Base-by-base conservation (phyloP, 208 protist species). In the Leishmania tarentolae region DNA sequence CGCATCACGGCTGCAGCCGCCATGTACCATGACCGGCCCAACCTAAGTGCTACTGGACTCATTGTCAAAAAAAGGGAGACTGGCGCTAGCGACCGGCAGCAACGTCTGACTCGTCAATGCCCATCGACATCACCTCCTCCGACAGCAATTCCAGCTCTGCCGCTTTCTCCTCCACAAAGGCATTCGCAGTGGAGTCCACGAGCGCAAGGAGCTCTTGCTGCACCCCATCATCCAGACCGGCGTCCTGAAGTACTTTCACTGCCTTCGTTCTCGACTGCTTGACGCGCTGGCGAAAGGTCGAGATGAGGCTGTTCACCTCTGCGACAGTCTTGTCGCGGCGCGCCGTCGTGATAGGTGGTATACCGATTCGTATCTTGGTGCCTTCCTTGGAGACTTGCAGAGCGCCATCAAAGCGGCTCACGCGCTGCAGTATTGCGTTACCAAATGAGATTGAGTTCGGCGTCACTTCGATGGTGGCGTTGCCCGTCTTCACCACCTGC, bases 81-180 rank as follows among this genome's bases (percentile, higher is more conserved):
- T 72, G 7, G 11, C 31, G 31, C 71, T 75, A 75, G 31, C 47
- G 47, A 15, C 69, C 63, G n/a, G 85, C 76, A 2, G 72, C 77
- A 13, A 79, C 73, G 71, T 97, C 93, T 0, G 90, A 89, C 84
- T 97, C 93, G 59, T 95, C 93, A 42, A 91, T 83, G 40, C 93
- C 93, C 91, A 97, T 95, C 35, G 92, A 93, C 83, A 93, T 94
- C n/a, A 97, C 92, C 75, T 95, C 89, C 79, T 89, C 88, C 19
- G 90, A 79, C 17, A 96, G 66, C 53, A 91, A 78, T 82, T 97
- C 86, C 65, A 97, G 79, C 82, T 97, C 92, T 37, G 71, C 79
- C 73, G 85, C 82, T 78, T 95, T 94, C 70, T 97, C 94, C 69
- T 94, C 92, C 37, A 91, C 86, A 74, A 96, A 97, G 17, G 83